Conservation (phyloP, 257 asterid species). For the Perilla frutescens region DNA sequence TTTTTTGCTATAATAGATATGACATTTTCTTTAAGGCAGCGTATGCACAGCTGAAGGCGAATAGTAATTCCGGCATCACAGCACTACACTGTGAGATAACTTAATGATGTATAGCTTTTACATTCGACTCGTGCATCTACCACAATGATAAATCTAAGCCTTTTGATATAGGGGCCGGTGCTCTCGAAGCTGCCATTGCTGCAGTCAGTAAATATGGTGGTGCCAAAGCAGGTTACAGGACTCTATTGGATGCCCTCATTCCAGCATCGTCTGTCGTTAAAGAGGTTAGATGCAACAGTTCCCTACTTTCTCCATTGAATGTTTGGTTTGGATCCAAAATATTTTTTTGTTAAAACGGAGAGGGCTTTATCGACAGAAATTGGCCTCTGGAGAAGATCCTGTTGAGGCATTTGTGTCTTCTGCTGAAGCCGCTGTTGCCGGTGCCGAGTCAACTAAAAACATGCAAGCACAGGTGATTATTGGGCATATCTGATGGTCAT, state of each 20-base stretch:
- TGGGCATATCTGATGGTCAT: too few relatives aligned
- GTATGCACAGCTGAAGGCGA: slow-evolving; percentile 70
- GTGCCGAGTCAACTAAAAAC: slow-evolving; percentile 85
- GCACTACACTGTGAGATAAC: slow-evolving; percentile 73
- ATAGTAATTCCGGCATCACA: slow-evolving; percentile 45
- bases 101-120: slow-evolving; percentile 22
- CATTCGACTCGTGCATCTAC: slow-evolving; percentile 28
- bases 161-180: slow-evolving; percentile 78
- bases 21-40: slow-evolving; percentile 92
- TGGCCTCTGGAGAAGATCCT: slow-evolving; percentile 84
- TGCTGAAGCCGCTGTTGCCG: slow-evolving; percentile 87
- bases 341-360: background rate
- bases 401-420: slow-evolving; percentile 69
- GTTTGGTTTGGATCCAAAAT: slow-evolving; percentile 11
- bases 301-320: slow-evolving; percentile 2
- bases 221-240: slow-evolving; percentile 93
- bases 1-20: slow-evolving; percentile 57
- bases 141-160: slow-evolving; percentile 29
- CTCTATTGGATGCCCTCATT: slow-evolving; percentile 88
- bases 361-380: slow-evolving; percentile 57
- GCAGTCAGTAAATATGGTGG: slow-evolving; percentile 97
- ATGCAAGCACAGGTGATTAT: slow-evolving; percentile 88
- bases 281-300: slow-evolving; percentile 57
- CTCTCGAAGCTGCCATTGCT: slow-evolving; percentile 89
- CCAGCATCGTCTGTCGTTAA: slow-evolving; percentile 82